Evolutionary conservation across 208 protist species (phyloP).

Genomic region (Phytomonas francai): DNA sequence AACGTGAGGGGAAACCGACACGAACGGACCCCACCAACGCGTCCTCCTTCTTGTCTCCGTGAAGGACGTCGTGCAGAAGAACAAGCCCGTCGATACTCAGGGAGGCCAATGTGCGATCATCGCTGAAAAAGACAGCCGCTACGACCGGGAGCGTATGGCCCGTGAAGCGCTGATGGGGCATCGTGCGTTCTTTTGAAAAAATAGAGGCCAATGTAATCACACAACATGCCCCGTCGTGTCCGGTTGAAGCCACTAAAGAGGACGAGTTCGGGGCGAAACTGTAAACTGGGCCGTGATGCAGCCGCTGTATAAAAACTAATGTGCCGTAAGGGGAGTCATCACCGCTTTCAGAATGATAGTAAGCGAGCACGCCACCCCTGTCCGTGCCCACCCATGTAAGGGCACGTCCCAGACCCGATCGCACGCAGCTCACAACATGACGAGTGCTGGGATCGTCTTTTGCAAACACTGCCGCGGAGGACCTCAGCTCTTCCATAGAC

Average conservation of each 20-base stretch:
- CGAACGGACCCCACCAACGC: constrained; percentile 19
- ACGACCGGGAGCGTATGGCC: constrained; percentile 49
- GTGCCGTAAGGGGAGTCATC: neutral
- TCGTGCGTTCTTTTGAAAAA: constrained; percentile 11
- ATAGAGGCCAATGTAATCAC: constrained; percentile 31
- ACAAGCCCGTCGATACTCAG: constrained; percentile 22
- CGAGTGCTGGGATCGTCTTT: neutral
- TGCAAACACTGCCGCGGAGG: neutral
- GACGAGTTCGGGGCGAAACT: constrained; percentile 33
- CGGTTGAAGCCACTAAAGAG: constrained; percentile 48
- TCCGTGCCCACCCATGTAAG: constrained; percentile 9
- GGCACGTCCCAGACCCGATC: neutral
- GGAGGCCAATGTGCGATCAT: constrained; percentile 16
- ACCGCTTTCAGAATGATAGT: neutral
- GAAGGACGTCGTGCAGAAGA: constrained; percentile 26
- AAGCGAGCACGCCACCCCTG: neutral
- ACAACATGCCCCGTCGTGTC: constrained; percentile 54
- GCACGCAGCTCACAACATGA: neutral
- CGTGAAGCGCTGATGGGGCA: constrained; percentile 18
- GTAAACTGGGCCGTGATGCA: constrained; percentile 63
- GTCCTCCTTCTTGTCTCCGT: constrained; percentile 2
- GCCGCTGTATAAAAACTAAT: constrained; percentile 1
- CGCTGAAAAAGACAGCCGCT: constrained; percentile 18
- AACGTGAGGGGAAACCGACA: constrained; percentile 38
- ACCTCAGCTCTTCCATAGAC: neutral